phyloP scores from a whole-genome alignment of 306 rosid species.

The Crataegus laevigata region DNA sequence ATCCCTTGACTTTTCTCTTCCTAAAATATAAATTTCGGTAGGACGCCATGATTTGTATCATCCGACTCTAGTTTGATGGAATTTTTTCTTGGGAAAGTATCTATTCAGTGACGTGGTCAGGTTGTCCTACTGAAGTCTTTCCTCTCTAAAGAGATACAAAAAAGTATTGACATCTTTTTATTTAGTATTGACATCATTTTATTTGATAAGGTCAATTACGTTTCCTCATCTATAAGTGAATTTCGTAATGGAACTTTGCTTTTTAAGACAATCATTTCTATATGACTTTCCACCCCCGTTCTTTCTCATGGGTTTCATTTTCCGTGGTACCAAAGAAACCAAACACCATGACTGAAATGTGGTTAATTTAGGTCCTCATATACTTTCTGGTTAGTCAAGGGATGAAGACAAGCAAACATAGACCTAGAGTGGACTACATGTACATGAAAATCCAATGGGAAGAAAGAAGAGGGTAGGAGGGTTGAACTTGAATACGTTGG shows the following conservation, averaged over 20 bases:
- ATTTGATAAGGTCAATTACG: no score
- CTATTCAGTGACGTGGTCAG: not conserved
- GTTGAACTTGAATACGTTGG: slow-evolving; percentile 20
- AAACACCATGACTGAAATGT: slow-evolving; percentile 26
- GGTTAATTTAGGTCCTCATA: slow-evolving; percentile 34
- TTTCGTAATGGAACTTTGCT: not conserved
- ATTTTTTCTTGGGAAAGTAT: rapidly evolving
- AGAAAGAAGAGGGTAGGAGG: not conserved
- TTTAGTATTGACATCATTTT: no score
- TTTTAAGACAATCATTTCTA: not conserved
- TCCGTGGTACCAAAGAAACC: slow-evolving; percentile 49
- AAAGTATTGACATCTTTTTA: not conserved
- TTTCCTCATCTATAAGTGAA: not conserved
- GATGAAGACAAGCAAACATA: slow-evolving; percentile 34
- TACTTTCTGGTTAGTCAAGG: slow-evolving; percentile 36
- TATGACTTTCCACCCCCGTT: not conserved
- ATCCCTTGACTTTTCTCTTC: not conserved
- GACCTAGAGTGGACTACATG: slow-evolving; percentile 26
- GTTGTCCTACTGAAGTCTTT: not conserved
- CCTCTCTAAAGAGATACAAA: no score
- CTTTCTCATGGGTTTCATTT: slow-evolving; percentile 18
- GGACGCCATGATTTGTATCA: not conserved
- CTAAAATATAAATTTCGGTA: not conserved
- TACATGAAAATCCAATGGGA: slow-evolving; percentile 9
- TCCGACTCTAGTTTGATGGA: no score